Evolutionary conservation across 116 monocot genomes (phyloP).

Genomic region (Iris pallida): DNA sequence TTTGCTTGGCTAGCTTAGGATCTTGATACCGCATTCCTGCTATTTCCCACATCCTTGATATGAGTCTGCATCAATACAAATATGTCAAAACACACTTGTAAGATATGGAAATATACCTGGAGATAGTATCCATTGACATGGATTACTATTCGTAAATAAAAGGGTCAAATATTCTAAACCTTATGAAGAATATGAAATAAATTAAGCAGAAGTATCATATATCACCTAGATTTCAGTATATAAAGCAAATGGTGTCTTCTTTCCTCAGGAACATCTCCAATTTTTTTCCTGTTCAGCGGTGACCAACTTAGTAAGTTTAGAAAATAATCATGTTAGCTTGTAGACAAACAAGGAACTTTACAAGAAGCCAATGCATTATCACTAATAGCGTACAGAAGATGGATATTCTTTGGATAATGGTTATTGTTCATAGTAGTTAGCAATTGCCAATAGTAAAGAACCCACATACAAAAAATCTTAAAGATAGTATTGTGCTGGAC

Average conservation of each 20-base stretch:
- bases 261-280: constrained; percentile 81
- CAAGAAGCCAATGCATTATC: no score
- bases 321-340: neutral
- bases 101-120: neutral
- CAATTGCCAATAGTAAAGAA: no score
- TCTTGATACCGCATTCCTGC: constrained; percentile 56
- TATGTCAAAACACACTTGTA: neutral
- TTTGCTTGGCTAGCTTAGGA: constrained; percentile 53
- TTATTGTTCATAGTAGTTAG: no score
- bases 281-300: constrained; percentile 58
- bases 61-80: constrained; percentile 32
- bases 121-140: no score
- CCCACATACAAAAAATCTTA: no score
- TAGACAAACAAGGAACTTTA: no score
- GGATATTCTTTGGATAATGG: no score
- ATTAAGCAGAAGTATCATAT: constrained; percentile 4
- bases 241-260: constrained; percentile 57
- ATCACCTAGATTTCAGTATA: constrained; percentile 46
- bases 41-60: constrained; percentile 59
- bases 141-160: neutral
- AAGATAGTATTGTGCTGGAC: no score
- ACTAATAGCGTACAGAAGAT: no score
- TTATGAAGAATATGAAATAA: neutral
- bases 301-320: neutral
- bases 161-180: neutral